Conservation (phyloP, 2,329 filamentous ascomycete species). For the Pseudocercospora macadamiae region DNA sequence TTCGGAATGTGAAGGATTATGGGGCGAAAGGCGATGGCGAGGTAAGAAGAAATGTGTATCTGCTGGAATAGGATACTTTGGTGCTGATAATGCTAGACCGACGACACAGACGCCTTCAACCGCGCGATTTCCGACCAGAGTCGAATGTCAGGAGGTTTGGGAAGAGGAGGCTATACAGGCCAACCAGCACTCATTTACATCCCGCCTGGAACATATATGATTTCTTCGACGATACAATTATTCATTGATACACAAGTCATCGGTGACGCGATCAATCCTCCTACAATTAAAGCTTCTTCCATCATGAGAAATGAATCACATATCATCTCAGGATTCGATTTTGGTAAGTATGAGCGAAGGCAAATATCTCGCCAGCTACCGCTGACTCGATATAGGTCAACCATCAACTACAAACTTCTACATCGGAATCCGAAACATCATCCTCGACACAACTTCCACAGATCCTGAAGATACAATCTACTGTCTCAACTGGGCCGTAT, state of each 20-base stretch:
- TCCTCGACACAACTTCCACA: slow-evolving; percentile 33
- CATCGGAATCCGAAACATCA: slow-evolving; percentile 34
- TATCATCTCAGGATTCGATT: slow-evolving; percentile 30
- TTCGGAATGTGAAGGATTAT: slow-evolving; percentile 51
- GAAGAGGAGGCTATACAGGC: slow-evolving; percentile 37
- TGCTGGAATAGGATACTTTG: too few relatives aligned
- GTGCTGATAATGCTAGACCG: too few relatives aligned
- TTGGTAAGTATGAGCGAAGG: too few relatives aligned
- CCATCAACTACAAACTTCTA: slow-evolving; percentile 36
- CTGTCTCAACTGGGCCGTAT: slow-evolving; percentile 35
- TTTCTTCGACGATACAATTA: slow-evolving; percentile 76
- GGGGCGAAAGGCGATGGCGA: slow-evolving; percentile 59
- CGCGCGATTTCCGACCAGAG: slow-evolving; percentile 62
- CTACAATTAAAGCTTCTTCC: slow-evolving; percentile 63
- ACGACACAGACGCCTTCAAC: slow-evolving; percentile 90
- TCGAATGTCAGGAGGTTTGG: slow-evolving; percentile 15
- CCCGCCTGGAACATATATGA: slow-evolving; percentile 46
- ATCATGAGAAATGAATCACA: slow-evolving; percentile 23
- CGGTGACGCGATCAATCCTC: slow-evolving; percentile 71
- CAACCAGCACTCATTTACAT: slow-evolving; percentile 59
- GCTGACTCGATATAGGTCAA: slow-evolving; percentile 28
- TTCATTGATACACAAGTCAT: slow-evolving; percentile 92
- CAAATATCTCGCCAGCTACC: too few relatives aligned
- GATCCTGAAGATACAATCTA: slow-evolving; percentile 22
- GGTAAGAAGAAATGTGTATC: not conserved